Percentiles rank a stretch among this genome's conserved stretches.
Conservation (phyloP, 192 early-diverging fungal species). For the Geranomyces variabilis region DNA sequence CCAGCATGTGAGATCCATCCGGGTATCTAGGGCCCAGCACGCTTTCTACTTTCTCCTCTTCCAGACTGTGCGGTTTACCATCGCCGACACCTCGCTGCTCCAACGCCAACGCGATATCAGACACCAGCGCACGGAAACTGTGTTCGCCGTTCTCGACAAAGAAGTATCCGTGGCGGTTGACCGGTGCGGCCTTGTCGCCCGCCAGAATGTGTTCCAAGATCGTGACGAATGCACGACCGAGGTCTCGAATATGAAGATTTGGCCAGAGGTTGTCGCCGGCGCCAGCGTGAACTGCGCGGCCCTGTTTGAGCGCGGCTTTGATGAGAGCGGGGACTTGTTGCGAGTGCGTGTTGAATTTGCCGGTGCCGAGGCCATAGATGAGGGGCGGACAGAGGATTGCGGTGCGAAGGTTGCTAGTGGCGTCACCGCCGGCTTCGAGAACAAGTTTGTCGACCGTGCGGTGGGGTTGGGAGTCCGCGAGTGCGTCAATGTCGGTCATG, state of each 20-base stretch:
- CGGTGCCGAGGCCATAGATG: constrained; percentile 35
- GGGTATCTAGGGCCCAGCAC: background rate
- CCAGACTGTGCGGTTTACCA: background rate
- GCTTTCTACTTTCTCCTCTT: background rate
- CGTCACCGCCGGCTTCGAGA: constrained; percentile 15
- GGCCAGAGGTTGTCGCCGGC: constrained; percentile 32
- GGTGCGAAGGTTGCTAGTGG: background rate
- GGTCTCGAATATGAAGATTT: constrained; percentile 32
- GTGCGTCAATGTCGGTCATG: background rate
- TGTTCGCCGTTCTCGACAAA: constrained; percentile 29
- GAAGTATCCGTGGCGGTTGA: constrained; percentile 14
- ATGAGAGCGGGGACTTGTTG: constrained; percentile 38
- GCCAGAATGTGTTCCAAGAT: background rate
- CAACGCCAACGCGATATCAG: constrained; percentile 10
- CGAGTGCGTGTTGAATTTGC: constrained; percentile 32
- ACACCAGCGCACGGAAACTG: background rate
- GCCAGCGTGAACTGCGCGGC: constrained; percentile 26
- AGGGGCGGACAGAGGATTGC: constrained; percentile 38
- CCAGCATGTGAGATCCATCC: background rate
- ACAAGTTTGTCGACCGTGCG: constrained; percentile 41
- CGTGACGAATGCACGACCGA: constrained; percentile 5
- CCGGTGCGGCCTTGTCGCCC: background rate
- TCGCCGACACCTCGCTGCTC: constrained; percentile 5
- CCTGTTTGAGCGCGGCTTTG: background rate
- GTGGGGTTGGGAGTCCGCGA: constrained; percentile 27